A percentile compares a stretch with the other conserved stretches of the same genome.
phyloP scores from a whole-genome alignment of 2,329 filamentous ascomycete species.

The Cercospora canescens region DNA sequence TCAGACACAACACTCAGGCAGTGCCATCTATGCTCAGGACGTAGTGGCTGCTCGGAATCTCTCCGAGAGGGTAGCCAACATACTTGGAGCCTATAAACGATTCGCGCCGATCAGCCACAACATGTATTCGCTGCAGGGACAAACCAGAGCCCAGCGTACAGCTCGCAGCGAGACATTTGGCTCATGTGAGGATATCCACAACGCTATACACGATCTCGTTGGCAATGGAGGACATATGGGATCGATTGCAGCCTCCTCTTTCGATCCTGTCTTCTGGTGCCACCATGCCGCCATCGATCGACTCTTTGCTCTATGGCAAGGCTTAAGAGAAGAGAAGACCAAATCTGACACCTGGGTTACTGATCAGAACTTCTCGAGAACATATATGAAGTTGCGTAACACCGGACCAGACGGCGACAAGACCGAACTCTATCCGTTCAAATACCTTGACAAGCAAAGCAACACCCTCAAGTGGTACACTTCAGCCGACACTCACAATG shows the following conservation, averaged over 20 bases:
- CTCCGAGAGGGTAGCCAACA: not conserved
- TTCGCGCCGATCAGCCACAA: not conserved
- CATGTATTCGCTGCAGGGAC: not conserved
- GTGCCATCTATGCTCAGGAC: not conserved
- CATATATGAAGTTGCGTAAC: not conserved
- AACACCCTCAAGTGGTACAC: not conserved
- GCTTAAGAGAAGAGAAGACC: not conserved
- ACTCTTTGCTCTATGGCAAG: not conserved
- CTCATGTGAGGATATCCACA: not conserved
- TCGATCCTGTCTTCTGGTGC: not conserved
- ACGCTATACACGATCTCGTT: not conserved
- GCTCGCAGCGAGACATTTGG: not conserved
- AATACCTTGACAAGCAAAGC: not conserved
- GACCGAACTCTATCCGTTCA: not conserved
- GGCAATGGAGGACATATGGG: conserved; percentile 6
- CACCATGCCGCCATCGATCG: not conserved
- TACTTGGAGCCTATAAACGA: not conserved
- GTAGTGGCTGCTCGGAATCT: not conserved
- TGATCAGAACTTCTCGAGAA: not conserved
- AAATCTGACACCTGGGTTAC: not conserved
- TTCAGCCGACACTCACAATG: not conserved
- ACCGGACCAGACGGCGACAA: not conserved
- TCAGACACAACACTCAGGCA: not conserved
- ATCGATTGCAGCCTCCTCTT: not conserved
- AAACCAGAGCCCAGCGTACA: not conserved